A percentile compares a stretch with the other conserved stretches of the same genome.
These are phyloP conservation scores for Pelargonium cotyledonis DNA, from an alignment of 441 rosid species.

Conservation along the genomic window DNA sequence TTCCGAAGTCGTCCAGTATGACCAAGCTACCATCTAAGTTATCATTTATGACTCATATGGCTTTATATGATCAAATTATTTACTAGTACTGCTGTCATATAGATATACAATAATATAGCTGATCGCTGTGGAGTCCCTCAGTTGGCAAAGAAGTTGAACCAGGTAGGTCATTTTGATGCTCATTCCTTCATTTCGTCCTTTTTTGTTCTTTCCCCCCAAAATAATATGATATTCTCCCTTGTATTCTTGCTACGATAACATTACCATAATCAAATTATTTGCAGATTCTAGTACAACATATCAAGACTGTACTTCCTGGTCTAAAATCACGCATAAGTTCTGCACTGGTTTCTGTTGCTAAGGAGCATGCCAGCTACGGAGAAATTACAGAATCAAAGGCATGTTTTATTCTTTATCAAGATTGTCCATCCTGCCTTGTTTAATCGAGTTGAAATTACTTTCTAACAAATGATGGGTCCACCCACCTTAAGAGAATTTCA, in stretches of 20 bases:
- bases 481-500: no score
- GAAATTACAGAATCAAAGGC: conserved; percentile 88
- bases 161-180: conserved; percentile 36
- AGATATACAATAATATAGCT: conserved; percentile 74
- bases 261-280: conserved; percentile 12
- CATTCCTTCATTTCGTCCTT: neutral
- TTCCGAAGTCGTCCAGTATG: conserved; percentile 93
- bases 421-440: conserved; percentile 1
- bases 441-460: no score
- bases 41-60: conserved; percentile 2
- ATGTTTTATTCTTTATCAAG: conserved; percentile 17
- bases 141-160: conserved; percentile 86
- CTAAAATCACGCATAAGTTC: conserved; percentile 74
- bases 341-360: conserved; percentile 68
- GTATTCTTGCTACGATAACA: neutral
- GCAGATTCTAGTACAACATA: conserved; percentile 89
- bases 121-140: conserved; percentile 94
- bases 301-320: conserved; percentile 75
- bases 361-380: conserved; percentile 94
- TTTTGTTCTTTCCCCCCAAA: neutral
- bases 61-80: neutral
- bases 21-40: conserved; percentile 8
- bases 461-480: no score
- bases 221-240: neutral
- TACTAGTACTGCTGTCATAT: neutral